A percentile compares a stretch with the other conserved stretches of the same genome.
Evolutionary conservation across 768 basidiomycete species (phyloP).

Genomic region (Astraeus odoratus): DNA sequence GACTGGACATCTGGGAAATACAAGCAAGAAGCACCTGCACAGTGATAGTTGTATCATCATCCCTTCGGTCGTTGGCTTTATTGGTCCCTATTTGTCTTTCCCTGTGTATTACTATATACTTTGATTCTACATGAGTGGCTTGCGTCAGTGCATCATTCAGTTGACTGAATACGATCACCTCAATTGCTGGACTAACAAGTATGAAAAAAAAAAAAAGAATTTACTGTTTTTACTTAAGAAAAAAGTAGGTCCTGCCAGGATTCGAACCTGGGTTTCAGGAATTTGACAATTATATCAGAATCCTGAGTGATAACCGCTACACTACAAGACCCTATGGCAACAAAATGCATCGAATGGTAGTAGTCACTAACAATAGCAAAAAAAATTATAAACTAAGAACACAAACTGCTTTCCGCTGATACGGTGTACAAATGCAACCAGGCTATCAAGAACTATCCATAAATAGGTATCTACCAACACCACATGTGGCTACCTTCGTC

Average conservation of each 20-base stretch:
- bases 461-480: not conserved
- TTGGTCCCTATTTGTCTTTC: no score
- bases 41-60: no score
- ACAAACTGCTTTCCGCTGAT: not conserved
- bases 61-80: no score
- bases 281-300: constrained; percentile 23
- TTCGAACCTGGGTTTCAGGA: constrained; percentile 7
- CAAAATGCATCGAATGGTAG: not conserved
- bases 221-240: no score
- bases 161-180: no score
- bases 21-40: not conserved
- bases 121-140: not conserved
- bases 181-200: no score
- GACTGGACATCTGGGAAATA: not conserved
- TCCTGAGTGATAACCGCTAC: constrained; percentile 36
- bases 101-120: not conserved
- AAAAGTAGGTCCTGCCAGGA: constrained; percentile 2
- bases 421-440: not conserved
- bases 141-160: no score
- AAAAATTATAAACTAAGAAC: not conserved
- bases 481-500: not conserved
- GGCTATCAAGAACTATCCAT: not conserved
- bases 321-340: constrained; percentile 19
- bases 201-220: no score
- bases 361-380: no score